These are phyloP conservation scores for Exophiala aquamarina DNA, from an alignment of 2,329 filamentous ascomycete genomes.

Conservation along the genomic window DNA sequence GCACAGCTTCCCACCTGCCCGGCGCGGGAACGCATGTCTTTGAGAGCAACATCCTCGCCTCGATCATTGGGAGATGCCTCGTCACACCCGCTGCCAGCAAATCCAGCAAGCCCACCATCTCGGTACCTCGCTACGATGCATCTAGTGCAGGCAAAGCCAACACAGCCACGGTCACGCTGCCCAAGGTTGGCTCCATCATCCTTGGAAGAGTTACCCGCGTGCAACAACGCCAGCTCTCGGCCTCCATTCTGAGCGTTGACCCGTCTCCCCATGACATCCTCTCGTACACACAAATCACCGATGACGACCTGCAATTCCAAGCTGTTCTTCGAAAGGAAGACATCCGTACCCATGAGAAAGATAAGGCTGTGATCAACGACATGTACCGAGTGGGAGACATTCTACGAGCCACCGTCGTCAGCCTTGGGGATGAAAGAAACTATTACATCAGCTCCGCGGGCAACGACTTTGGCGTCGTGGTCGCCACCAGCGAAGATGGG, in stretches of 20 bases:
- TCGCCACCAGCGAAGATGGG: conserved; percentile 87
- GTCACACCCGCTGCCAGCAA: conserved; percentile 46
- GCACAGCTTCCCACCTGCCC: conserved; percentile 64
- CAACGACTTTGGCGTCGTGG: conserved; percentile 82
- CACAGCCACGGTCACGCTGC: conserved; percentile 42
- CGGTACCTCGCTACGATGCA: conserved; percentile 40
- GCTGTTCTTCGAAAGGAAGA: conserved; percentile 86
- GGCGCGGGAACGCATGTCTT: conserved; percentile 84
- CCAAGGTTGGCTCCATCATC: conserved; percentile 76
- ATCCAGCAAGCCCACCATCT: conserved; percentile 35
- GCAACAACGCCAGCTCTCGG: conserved; percentile 78
- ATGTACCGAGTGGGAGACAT: conserved; percentile 92
- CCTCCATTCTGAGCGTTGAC: conserved; percentile 79
- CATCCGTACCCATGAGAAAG: conserved; percentile 92
- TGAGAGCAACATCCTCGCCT: conserved; percentile 73
- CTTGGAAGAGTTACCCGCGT: conserved; percentile 84
- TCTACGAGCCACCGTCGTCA: conserved; percentile 83
- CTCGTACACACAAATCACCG: conserved; percentile 35
- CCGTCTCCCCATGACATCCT: conserved; percentile 38
- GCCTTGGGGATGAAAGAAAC: conserved; percentile 86
- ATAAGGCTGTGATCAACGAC: conserved; percentile 86
- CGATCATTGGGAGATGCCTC: conserved; percentile 72
- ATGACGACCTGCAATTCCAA: conserved; percentile 72
- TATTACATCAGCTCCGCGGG: conserved; percentile 93
- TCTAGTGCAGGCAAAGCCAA: conserved; percentile 48